Conservation (phyloP, 805 yeast genomes). For the Geotrichum ghanense region DNA sequence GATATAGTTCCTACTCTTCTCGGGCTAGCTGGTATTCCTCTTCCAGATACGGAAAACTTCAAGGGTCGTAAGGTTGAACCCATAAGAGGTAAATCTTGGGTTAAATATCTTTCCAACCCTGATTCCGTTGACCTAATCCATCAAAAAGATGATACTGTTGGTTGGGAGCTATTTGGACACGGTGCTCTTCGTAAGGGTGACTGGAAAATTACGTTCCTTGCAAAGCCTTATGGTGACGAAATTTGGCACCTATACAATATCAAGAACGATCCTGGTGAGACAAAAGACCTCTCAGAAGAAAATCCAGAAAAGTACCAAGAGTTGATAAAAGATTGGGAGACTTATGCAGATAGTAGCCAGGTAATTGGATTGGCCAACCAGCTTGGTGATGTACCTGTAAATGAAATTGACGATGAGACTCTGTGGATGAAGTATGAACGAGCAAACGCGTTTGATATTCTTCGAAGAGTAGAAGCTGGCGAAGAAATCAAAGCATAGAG, state of each 20-base stretch:
- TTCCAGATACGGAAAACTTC: constrained; percentile 30
- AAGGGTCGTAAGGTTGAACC: constrained; percentile 33
- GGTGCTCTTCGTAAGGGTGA: constrained; percentile 42
- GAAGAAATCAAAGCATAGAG: too few species aligned
- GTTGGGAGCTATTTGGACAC: constrained; percentile 50
- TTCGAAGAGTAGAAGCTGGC: background rate
- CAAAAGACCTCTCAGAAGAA: constrained; percentile 30
- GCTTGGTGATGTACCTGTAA: background rate
- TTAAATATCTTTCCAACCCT: constrained; percentile 24
- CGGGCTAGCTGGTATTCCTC: constrained; percentile 35
- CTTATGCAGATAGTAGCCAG: constrained; percentile 31
- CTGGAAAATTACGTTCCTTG: constrained; percentile 38
- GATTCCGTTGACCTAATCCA: constrained; percentile 24
- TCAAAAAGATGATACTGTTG: constrained; percentile 34
- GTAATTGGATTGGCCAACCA: constrained; percentile 19
- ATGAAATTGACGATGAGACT: constrained; percentile 3
- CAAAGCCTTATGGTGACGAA: constrained; percentile 37
- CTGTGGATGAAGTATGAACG: constrained; percentile 3
- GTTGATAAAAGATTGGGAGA: constrained; percentile 37
- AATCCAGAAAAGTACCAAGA: constrained; percentile 30
- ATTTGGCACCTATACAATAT: constrained; percentile 34
- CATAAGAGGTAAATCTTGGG: constrained; percentile 39
- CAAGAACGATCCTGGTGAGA: constrained; percentile 40
- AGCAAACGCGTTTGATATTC: background rate
- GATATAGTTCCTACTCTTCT: constrained; percentile 47